Percentiles rank a stretch among this genome's conserved stretches.
Conservation (phyloP, 1,284 basidiomycete genomes). For the Tilletia indica region DNA sequence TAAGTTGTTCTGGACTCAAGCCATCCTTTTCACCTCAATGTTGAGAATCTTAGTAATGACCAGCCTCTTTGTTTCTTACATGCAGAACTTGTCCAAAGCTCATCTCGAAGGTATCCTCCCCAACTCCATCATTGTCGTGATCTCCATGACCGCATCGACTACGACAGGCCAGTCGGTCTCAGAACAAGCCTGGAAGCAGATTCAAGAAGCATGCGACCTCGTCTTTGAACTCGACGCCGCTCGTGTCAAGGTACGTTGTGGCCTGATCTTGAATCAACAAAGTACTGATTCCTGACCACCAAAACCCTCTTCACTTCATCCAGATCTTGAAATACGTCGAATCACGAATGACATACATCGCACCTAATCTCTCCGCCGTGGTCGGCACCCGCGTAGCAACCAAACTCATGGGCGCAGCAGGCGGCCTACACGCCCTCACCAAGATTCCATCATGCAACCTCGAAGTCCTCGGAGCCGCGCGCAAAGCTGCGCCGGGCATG, state of each 20-base stretch:
- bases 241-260: conserved; percentile 69
- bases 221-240: conserved; percentile 83
- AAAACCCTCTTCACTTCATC: neutral
- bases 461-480: conserved; percentile 89
- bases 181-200: conserved; percentile 72
- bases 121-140: conserved; percentile 91
- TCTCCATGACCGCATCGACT: conserved; percentile 84
- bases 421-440: conserved; percentile 81
- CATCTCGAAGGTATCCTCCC: conserved; percentile 77
- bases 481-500: conserved; percentile 77
- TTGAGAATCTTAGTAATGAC: too few species aligned
- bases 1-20: neutral
- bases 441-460: conserved; percentile 96
- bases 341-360: conserved; percentile 95
- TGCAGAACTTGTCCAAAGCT: conserved; percentile 76
- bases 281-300: neutral
- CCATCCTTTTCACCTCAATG: neutral
- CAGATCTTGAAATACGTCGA: conserved; percentile 98
- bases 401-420: conserved; percentile 94
- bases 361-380: conserved; percentile 95
- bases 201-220: conserved; percentile 80
- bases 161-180: conserved; percentile 75
- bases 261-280: conserved; percentile 7
- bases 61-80: conserved; percentile 23
- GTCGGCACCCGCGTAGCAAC: conserved; percentile 97